Conservation (phyloP, 192 early-diverging fungal species). For the Linnemannia hyalina region DNA sequence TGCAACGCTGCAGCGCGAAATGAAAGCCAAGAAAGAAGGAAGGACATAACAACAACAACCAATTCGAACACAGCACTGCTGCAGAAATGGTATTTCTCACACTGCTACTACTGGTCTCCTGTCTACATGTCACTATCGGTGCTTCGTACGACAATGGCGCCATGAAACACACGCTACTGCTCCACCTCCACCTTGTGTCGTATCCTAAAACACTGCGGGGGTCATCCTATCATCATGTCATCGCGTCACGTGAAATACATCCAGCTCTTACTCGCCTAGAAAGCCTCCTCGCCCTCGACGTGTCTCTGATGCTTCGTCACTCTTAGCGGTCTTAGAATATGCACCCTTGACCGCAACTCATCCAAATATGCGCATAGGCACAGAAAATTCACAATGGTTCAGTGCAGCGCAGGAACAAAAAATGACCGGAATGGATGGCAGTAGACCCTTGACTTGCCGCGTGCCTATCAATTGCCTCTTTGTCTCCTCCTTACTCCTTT, state of each 20-base stretch:
- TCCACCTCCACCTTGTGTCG: too few relatives aligned
- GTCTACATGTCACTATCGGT: too few relatives aligned
- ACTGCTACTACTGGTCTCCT: too few relatives aligned
- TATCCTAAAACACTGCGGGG: too few relatives aligned
- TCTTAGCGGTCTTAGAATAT: neutral
- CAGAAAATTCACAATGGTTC: neutral
- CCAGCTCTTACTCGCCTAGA: neutral
- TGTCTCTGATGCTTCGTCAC: neutral
- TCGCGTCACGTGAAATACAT: neutral
- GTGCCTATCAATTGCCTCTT: neutral
- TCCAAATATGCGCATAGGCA: neutral
- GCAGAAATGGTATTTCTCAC: too few relatives aligned
- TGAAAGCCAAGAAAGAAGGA: too few relatives aligned
- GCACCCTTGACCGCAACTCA: neutral
- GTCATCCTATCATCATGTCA: too few relatives aligned
- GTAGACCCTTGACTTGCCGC: neutral
- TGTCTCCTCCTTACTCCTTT: neutral
- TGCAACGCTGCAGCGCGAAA: neutral
- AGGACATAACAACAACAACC: neutral
- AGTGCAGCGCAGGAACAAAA: neutral
- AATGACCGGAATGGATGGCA: neutral
- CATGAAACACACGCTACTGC: too few relatives aligned
- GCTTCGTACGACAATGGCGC: too few relatives aligned
- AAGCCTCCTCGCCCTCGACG: neutral
- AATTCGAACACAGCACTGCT: too few relatives aligned